These are phyloP conservation scores for Skeletonema costatum DNA, from an alignment of 108 stramenopile genomes.

Conservation along the genomic window DNA sequence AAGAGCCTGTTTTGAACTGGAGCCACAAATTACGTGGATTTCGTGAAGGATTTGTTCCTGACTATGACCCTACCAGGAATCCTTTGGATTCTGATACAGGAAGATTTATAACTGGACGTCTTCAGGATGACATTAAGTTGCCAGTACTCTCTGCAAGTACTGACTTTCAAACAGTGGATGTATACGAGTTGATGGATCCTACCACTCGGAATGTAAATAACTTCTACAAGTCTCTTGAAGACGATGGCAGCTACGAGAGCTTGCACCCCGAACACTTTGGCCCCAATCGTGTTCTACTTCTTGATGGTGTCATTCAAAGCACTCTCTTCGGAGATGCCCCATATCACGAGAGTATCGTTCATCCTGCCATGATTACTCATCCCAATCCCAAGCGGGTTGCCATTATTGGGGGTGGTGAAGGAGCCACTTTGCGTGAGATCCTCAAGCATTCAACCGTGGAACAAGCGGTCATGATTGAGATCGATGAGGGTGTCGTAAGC, in stretches of 20 bases:
- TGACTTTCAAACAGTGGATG: constrained; percentile 61
- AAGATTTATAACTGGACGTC: constrained; percentile 5
- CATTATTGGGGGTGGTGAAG: constrained; percentile 94
- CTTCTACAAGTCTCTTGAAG: constrained; percentile 50
- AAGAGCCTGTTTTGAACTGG: constrained; percentile 57
- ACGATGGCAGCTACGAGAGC: constrained; percentile 52
- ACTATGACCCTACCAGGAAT: background rate
- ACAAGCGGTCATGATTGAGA: constrained; percentile 87
- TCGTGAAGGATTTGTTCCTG: constrained; percentile 31
- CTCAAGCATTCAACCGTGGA: constrained; percentile 84
- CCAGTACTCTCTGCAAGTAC: constrained; percentile 41
- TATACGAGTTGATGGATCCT: constrained; percentile 65
- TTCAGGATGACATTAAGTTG: constrained; percentile 23
- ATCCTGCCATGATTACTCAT: constrained; percentile 93
- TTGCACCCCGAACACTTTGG: constrained; percentile 44
- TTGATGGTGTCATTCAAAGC: constrained; percentile 73
- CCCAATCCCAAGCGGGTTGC: constrained; percentile 84
- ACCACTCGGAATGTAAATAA: constrained; percentile 25
- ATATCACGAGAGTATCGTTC: constrained; percentile 91
- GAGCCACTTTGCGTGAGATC: constrained; percentile 81
- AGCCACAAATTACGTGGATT: constrained; percentile 78
- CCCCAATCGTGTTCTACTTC: constrained; percentile 63
- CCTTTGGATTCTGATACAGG: background rate
- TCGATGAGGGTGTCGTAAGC: constrained; percentile 77
- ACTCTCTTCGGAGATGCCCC: constrained; percentile 53